These are phyloP conservation scores for Saccharomycopsis hybrid DNA, from an alignment of 1,139 yeast species.

Conservation along the genomic window DNA sequence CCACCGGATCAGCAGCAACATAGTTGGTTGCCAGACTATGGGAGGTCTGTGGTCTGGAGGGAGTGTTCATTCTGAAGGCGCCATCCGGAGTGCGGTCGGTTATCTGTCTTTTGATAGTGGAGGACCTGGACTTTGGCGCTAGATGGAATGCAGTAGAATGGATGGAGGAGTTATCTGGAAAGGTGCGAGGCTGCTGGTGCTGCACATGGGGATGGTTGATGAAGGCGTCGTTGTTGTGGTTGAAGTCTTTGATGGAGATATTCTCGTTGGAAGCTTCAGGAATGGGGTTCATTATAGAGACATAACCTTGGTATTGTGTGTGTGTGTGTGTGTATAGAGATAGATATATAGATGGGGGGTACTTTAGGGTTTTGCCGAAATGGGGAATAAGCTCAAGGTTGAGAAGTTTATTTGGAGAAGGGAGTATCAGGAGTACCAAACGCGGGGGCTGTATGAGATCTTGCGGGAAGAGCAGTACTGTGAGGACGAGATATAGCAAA, in stretches of 20 bases:
- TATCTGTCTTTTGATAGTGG: slow-evolving; percentile 15
- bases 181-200: slow-evolving; percentile 5
- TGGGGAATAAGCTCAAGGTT: too few relatives aligned
- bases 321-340: too few relatives aligned
- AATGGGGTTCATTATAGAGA: slow-evolving; percentile 9
- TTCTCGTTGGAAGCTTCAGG: slow-evolving; percentile 15
- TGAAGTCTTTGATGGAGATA: slow-evolving; percentile 13
- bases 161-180: slow-evolving; percentile 5
- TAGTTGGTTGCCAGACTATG: too few relatives aligned
- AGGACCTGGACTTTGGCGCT: slow-evolving; percentile 13
- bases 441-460: too few relatives aligned
- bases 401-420: too few relatives aligned
- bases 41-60: not conserved
- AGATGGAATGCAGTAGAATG: slow-evolving; percentile 14
- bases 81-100: slow-evolving; percentile 17
- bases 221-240: slow-evolving; percentile 13
- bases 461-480: not conserved
- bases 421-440: too few relatives aligned
- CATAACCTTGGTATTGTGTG: not conserved
- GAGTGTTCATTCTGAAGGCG: slow-evolving; percentile 11
- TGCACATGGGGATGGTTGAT: slow-evolving; percentile 1
- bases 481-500: not conserved
- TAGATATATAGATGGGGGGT: too few relatives aligned
- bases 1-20: too few relatives aligned
- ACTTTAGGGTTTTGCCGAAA: too few relatives aligned